Evolutionary conservation across 2,329 filamentous ascomycete species (phyloP).

Genomic region (Penicillium sp.): DNA sequence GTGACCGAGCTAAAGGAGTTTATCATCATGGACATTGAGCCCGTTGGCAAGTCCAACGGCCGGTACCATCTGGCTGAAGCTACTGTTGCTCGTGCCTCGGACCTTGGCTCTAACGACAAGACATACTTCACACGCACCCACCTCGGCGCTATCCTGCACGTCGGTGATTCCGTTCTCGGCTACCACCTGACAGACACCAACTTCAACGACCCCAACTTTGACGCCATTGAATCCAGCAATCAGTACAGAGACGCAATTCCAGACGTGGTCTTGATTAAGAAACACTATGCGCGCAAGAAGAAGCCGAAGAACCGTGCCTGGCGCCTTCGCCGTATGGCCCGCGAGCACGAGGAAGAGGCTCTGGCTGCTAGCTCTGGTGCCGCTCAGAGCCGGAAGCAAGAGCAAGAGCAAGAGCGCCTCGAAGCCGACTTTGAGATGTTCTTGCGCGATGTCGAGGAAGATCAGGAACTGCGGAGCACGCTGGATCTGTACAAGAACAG

Average conservation of each 20-base stretch:
- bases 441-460: slow-evolving; percentile 93
- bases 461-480: slow-evolving; percentile 79
- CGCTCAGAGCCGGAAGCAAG: slow-evolving; percentile 20
- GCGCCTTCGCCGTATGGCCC: slow-evolving; percentile 90
- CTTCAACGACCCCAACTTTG: slow-evolving; percentile 85
- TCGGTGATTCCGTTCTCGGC: slow-evolving; percentile 91
- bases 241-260: slow-evolving; percentile 77
- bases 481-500: slow-evolving; percentile 77
- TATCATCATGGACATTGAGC: slow-evolving; percentile 91
- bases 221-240: slow-evolving; percentile 70
- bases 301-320: slow-evolving; percentile 83
- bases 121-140: slow-evolving; percentile 91
- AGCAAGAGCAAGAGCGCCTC: slow-evolving; percentile 82
- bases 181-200: slow-evolving; percentile 86
- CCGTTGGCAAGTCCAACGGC: slow-evolving; percentile 69
- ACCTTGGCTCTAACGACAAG: slow-evolving; percentile 80
- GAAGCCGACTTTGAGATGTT: slow-evolving; percentile 97
- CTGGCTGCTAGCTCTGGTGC: slow-evolving; percentile 6
- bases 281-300: slow-evolving; percentile 83
- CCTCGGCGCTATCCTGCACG: slow-evolving; percentile 77
- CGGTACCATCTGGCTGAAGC: slow-evolving; percentile 83
- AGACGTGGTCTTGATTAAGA: slow-evolving; percentile 95
- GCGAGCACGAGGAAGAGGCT: slow-evolving; percentile 73
- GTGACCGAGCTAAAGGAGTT: slow-evolving; percentile 86
- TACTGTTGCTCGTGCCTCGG: slow-evolving; percentile 80